Conservation (phyloP, 208 protist genomes). For the Wallacemonas sp. region DNA sequence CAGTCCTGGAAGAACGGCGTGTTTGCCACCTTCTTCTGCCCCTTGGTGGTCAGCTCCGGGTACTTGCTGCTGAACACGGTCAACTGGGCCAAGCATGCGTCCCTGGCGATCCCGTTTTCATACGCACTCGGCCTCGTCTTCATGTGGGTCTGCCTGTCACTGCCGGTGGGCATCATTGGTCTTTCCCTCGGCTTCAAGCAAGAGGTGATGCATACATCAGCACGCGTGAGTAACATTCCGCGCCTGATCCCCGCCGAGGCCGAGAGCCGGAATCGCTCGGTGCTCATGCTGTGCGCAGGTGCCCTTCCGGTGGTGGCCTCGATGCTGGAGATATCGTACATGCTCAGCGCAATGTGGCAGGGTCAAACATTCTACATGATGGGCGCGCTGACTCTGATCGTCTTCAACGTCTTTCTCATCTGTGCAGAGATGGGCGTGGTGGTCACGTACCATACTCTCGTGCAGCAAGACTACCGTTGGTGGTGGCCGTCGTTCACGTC, state of each 20-base stretch:
- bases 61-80: constrained; percentile 74
- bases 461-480: constrained; percentile 96
- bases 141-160: constrained; percentile 90
- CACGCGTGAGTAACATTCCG: constrained; percentile 94
- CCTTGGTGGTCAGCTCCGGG: constrained; percentile 29
- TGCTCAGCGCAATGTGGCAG: constrained; percentile 92
- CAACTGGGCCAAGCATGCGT: constrained; percentile 56
- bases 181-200: constrained; percentile 91
- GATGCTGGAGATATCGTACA: constrained; percentile 98
- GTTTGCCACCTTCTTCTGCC: constrained; percentile 48
- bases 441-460: constrained; percentile 97
- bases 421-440: constrained; percentile 97
- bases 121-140: constrained; percentile 48
- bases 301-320: constrained; percentile 96
- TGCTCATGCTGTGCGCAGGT: constrained; percentile 32
- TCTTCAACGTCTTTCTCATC: constrained; percentile 91
- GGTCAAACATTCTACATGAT: constrained; percentile 96
- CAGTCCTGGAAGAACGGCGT: constrained; percentile 86
- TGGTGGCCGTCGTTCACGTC: constrained; percentile 96
- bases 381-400: constrained; percentile 94
- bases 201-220: constrained; percentile 54
- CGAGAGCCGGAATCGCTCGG: neutral
- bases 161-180: constrained; percentile 93
- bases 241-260: constrained; percentile 89
- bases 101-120: constrained; percentile 63